A percentile compares a stretch with the other conserved stretches of the same genome.
Conservation (phyloP, 805 yeast genomes). For the Maudiozyma saulgeensis region DNA sequence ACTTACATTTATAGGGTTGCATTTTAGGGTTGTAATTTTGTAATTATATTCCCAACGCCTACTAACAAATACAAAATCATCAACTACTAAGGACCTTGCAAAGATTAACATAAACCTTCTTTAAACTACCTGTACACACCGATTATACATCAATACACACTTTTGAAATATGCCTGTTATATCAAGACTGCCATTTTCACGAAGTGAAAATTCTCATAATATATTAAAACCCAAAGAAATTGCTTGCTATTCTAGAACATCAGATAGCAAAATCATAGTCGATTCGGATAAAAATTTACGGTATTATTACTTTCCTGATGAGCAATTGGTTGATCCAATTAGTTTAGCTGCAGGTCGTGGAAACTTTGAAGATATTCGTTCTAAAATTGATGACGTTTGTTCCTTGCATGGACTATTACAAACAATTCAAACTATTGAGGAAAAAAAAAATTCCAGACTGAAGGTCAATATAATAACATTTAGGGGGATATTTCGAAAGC, state of each 20-base stretch:
- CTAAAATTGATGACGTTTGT: slow-evolving; percentile 38
- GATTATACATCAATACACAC: no score
- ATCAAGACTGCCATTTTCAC: not conserved
- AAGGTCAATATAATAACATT: slow-evolving; percentile 66
- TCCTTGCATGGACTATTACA: slow-evolving; percentile 45
- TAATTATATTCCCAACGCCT: no score
- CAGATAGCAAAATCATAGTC: slow-evolving; percentile 39
- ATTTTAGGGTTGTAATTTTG: no score
- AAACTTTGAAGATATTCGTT: slow-evolving; percentile 45
- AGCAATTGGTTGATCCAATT: slow-evolving; percentile 43
- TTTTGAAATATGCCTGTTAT: not conserved
- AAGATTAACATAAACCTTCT: no score
- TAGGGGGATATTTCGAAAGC: slow-evolving; percentile 70
- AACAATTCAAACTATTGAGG: slow-evolving; percentile 50
- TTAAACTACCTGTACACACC: no score
- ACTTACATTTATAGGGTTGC: no score
- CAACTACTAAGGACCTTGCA: no score
- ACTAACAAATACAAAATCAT: no score
- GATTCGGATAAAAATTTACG: slow-evolving; percentile 46
- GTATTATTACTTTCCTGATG: slow-evolving; percentile 79
- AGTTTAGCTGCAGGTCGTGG: slow-evolving; percentile 62
- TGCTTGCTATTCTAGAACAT: slow-evolving; percentile 52
- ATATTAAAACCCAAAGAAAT: slow-evolving; percentile 81
- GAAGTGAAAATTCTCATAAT: slow-evolving; percentile 37
- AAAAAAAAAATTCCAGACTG: slow-evolving; percentile 32